A percentile compares a stretch with the other conserved stretches of the same genome.
phyloP scores from a whole-genome alignment of 163 green algal genomes.

The Scenedesmus sp. region DNA sequence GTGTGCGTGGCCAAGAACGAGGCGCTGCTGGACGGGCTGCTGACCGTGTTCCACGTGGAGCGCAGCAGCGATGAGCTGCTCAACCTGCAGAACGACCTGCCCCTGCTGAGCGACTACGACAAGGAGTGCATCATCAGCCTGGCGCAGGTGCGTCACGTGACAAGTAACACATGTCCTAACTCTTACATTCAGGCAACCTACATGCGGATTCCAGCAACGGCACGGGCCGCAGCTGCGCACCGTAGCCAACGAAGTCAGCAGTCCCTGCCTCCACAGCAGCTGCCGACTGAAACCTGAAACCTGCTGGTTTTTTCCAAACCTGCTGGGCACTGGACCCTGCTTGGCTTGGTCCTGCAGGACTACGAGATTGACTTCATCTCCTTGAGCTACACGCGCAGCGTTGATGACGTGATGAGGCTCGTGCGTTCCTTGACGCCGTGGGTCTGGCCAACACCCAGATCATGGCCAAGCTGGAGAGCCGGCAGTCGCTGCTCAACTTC shows the following conservation, averaged over 20 bases:
- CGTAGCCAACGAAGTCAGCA: no score
- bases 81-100: conserved; percentile 81
- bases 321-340: not conserved
- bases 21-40: conserved; percentile 84
- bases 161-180: no score
- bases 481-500: conserved; percentile 75
- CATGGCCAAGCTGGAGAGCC: conserved; percentile 90
- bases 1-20: conserved; percentile 83
- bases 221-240: no score
- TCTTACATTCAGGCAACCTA: no score
- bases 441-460: conserved; percentile 83
- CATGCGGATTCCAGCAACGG: no score
- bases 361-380: conserved; percentile 90
- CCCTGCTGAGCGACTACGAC: conserved; percentile 86
- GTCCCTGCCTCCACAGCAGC: no score
- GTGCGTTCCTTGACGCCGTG: conserved; percentile 83
- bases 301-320: no score
- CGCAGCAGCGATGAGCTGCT: conserved; percentile 70
- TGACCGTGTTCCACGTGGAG: conserved; percentile 94
- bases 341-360: conserved; percentile 17
- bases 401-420: conserved; percentile 81
- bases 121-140: conserved; percentile 65
- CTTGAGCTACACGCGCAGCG: conserved; percentile 82
- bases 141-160: not conserved
- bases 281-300: not conserved